Percentiles rank a stretch among this genome's conserved stretches.
Evolutionary conservation across 768 basidiomycete genomes (phyloP).

Genomic region (Chalciporus pseudorubinellus): DNA sequence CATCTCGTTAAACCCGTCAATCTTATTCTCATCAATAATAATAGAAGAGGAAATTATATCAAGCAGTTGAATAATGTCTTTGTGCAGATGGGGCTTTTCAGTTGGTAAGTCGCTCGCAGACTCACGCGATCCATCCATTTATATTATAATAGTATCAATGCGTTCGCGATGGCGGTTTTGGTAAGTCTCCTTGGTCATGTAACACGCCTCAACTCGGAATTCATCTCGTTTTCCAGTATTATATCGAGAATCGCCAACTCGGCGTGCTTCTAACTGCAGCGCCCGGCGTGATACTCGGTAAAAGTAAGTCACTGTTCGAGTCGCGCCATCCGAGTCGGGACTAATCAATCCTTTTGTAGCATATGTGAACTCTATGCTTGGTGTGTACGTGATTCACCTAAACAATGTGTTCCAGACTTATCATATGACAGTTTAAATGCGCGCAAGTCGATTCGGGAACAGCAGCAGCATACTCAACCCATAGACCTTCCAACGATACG

Average conservation of each 20-base stretch:
- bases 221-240: conserved; percentile 15
- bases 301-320: conserved; percentile 1
- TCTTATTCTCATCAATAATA: not conserved
- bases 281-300: conserved; percentile 2
- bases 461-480: not conserved
- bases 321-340: not conserved
- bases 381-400: conserved; percentile 3
- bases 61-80: conserved; percentile 12
- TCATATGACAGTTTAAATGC: not conserved
- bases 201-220: not conserved
- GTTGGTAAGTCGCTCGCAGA: conserved; percentile 8
- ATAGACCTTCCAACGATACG: conserved; percentile 5
- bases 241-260: not conserved
- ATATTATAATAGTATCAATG: conserved; percentile 5
- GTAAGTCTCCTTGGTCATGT: conserved; percentile 1
- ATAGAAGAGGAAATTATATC: conserved; percentile 13
- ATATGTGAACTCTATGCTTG: conserved; percentile 12
- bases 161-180: conserved; percentile 7
- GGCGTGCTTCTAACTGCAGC: not conserved
- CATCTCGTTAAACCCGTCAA: too few species aligned
- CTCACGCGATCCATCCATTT: not conserved
- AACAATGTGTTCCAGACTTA: not conserved
- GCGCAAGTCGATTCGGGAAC: conserved; percentile 2
- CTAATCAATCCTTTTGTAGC: not conserved
- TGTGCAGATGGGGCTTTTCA: conserved; percentile 20